A percentile compares a stretch with the other conserved stretches of the same genome.
Conservation (phyloP, 2,329 filamentous ascomycete genomes). For the Ceratocystiopsis minuta region DNA sequence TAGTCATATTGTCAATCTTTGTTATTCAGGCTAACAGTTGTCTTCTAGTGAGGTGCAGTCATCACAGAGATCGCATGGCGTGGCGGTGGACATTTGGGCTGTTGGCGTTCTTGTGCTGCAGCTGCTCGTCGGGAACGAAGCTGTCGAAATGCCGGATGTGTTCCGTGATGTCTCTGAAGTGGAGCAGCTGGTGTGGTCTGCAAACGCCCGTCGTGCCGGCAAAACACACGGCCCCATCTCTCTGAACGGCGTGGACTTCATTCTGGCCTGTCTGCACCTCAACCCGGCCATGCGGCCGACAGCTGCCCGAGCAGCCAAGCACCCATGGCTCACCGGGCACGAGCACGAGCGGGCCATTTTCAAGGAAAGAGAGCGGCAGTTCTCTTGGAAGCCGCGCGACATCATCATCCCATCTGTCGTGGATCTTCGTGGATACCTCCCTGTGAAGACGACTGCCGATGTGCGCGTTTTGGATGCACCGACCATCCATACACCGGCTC, state of each 20-base stretch:
- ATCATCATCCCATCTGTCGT: slow-evolving; percentile 8
- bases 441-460: not conserved
- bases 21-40: slow-evolving; percentile 2
- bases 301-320: slow-evolving; percentile 2
- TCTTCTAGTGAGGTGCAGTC: slow-evolving; percentile 1
- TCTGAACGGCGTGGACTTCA: slow-evolving; percentile 4
- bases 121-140: slow-evolving; percentile 12
- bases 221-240: slow-evolving; percentile 3
- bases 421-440: not conserved
- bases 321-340: slow-evolving; percentile 6
- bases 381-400: slow-evolving; percentile 7
- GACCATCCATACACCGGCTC: too few relatives aligned
- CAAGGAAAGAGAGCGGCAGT: slow-evolving; percentile 2
- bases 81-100: slow-evolving; percentile 33
- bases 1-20: too few relatives aligned
- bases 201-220: slow-evolving; percentile 1
- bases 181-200: slow-evolving; percentile 3
- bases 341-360: slow-evolving; percentile 1
- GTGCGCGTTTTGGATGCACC: too few relatives aligned
- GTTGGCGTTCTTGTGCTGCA: slow-evolving; percentile 27
- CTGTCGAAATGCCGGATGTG: slow-evolving; percentile 8
- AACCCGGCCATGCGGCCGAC: slow-evolving; percentile 3
- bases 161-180: slow-evolving; percentile 5
- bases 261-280: slow-evolving; percentile 5
- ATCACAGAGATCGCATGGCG: slow-evolving; percentile 13